Evolutionary conservation across 495 filamentous ascomycete genomes (phyloP).

Genomic region (Pyrenula aspistea): DNA sequence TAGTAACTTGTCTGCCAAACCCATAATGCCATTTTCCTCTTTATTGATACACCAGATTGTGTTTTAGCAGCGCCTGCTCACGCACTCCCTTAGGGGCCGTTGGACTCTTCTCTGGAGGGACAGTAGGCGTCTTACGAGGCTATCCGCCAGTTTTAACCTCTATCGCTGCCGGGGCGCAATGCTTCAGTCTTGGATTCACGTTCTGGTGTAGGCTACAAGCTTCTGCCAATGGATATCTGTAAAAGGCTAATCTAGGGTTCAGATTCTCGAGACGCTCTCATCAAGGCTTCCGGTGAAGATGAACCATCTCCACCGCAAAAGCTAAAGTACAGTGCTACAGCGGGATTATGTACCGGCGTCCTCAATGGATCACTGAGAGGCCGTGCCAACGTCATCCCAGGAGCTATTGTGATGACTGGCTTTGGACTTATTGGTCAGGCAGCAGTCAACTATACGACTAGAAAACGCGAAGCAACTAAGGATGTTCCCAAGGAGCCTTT

Average conservation of each 20-base stretch:
- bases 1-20: too few relatives aligned
- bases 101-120: conserved; percentile 63
- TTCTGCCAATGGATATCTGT: neutral
- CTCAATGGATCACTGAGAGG: conserved; percentile 19
- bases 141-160: conserved; percentile 59
- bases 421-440: conserved; percentile 49
- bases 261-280: conserved; percentile 22
- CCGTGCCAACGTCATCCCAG: conserved; percentile 40
- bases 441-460: conserved; percentile 42
- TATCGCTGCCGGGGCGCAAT: conserved; percentile 61
- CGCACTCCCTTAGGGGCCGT: conserved; percentile 37
- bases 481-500: conserved; percentile 25
- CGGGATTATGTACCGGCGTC: conserved; percentile 49
- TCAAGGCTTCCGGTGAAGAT: conserved; percentile 22
- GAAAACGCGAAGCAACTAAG: conserved; percentile 27
- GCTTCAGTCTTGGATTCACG: conserved; percentile 60
- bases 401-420: conserved; percentile 48
- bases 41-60: neutral
- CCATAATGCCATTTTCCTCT: too few relatives aligned
- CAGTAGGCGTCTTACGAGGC: conserved; percentile 53
- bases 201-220: conserved; percentile 53
- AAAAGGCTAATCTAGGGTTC: neutral
- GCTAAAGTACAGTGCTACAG: conserved; percentile 50
- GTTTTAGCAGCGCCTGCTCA: neutral
- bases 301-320: conserved; percentile 36